Base-by-base conservation (phyloP, 1,139 yeast species). In the Meyerozyma smithsonii region DNA sequence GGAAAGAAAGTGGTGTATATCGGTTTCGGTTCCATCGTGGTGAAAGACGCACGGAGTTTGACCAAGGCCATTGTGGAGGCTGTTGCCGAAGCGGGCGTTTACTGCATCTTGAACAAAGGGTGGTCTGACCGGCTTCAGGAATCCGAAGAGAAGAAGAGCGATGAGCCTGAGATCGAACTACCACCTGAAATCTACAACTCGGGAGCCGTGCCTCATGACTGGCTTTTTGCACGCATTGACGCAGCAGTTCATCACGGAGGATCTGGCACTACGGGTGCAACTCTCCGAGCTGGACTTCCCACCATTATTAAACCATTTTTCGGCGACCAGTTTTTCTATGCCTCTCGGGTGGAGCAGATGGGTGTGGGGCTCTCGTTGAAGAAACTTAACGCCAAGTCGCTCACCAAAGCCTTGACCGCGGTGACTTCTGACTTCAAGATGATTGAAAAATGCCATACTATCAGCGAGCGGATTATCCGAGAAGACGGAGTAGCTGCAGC, bases 191-290 rank as follows among this genome's bases (percentile, higher is more conserved):
- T 90, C 3, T 85, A 65, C 55, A 80, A 79, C 47, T 66, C 86
- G 10, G 92, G 92, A 4, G 59, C 82, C 10, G 70, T 87, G 16
- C 96, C 97, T 1, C 98, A 90, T 58, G 96, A 89, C 59, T 92
- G 97, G 97, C 66, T 90, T 35, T 90, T 90, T 61, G 85, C 92
- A 0, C 79, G 77, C 47, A 69, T 92, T 34, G 96, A 90, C 61
- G 97, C 92, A 0, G 96, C 95, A 0, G 96, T 90, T 4, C 98
- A 90, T 55, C 98, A 90, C 59, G 98, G 98, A 28, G 98, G 98
- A 0, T 84, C 96, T 0, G 98, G 98, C 1, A 88, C 97, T 0
- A 89, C 97, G 0, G 98, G 98, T 8, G 96, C 97, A 0, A 76
- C 94, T 3, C 59, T 90, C 41, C 66, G 92, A 45, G 85, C 88